Base-by-base conservation (phyloP, 306 rosid species). In the Carpinus viminea region DNA sequence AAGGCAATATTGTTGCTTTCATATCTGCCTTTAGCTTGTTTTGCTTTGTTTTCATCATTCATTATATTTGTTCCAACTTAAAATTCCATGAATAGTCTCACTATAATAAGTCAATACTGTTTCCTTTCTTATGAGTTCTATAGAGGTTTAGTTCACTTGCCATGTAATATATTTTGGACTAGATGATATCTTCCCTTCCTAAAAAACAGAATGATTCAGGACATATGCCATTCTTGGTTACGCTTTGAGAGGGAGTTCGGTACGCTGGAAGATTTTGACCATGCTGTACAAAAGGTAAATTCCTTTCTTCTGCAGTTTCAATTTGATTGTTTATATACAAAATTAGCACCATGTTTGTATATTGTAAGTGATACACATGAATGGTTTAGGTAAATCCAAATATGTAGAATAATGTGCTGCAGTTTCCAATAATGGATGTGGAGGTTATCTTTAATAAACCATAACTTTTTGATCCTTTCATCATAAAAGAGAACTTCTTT, bases 221-320 rank as follows among this genome's bases (percentile, higher is more conserved):
- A 95, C 81, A 95, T 92, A 79, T 95, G 98, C 91, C 79, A 84
- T 76, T 84, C 90, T 24, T 95, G 98, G 98, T 77, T 95, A 75
- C 88, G 94, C 81, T 95, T 92, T 74, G 98, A 95, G 88, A 92
- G 98, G 86, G 93, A 95, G 81, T 88, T 81, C 64, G 97, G 98
- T 69, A 85, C 85, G 12, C 83, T 95, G 76, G 93, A 92, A 78
- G 97, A 95, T 84, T 82, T 88, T 65, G 98, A 95, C 77, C 91
- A 79, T 74, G 92, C 98, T 65, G 78, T 70, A 70, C 89, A 78
- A 64, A 95, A 91, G 98, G 96, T 93, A 89, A 69, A 72, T 38
- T 75, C 76, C 51, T 18, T 76, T 81, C 45, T 46, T 59, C 80
- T 59, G 72, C 45, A 62, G 68, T 68, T 70, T 59, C n/a, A 5